These are phyloP conservation scores for Violaceomyces palustris DNA, from an alignment of 1,284 basidiomycete species.

Conservation along the genomic window DNA sequence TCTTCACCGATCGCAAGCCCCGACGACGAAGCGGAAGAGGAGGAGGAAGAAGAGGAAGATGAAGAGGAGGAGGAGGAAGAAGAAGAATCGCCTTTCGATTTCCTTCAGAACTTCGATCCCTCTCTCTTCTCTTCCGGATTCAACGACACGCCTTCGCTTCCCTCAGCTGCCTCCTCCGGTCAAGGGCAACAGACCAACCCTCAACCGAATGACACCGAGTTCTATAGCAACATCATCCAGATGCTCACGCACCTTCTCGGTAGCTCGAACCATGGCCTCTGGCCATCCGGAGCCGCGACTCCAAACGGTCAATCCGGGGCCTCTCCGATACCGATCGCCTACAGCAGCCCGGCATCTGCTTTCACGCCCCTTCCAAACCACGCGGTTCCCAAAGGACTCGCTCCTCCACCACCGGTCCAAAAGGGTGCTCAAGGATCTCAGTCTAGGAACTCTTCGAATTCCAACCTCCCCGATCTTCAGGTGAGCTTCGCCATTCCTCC, in stretches of 20 bases:
- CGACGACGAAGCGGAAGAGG: slow-evolving; percentile 6
- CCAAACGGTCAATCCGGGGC: slow-evolving; percentile 20
- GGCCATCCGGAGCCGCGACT: slow-evolving; percentile 16
- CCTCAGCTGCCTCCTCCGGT: background rate
- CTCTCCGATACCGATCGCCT: slow-evolving; percentile 11
- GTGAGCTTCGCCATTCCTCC: too few relatives aligned
- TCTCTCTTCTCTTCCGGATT: slow-evolving; percentile 7
- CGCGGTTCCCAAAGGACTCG: too few relatives aligned
- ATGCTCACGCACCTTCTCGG: slow-evolving; percentile 42
- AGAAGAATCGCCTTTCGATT: slow-evolving; percentile 15
- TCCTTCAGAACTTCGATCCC: slow-evolving; percentile 16
- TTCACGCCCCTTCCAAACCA: too few relatives aligned
- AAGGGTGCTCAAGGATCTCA: too few relatives aligned
- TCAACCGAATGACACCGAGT: slow-evolving; percentile 17
- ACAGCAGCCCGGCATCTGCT: slow-evolving; percentile 26
- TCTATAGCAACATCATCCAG: slow-evolving; percentile 41
- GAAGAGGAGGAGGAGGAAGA: slow-evolving; percentile 6
- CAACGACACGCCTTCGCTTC: background rate
- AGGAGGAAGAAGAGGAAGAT: slow-evolving; percentile 10
- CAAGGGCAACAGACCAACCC: background rate
- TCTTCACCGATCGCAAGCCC: slow-evolving; percentile 4
- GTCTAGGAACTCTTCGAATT: too few relatives aligned
- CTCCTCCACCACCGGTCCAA: too few relatives aligned
- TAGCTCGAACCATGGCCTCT: slow-evolving; percentile 24
- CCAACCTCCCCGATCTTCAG: too few relatives aligned